Evolutionary conservation across 2,329 filamentous ascomycete species (phyloP), one percentile per base, ranked within the genome.

Genomic region (Colletotrichum eleusines): DNA sequence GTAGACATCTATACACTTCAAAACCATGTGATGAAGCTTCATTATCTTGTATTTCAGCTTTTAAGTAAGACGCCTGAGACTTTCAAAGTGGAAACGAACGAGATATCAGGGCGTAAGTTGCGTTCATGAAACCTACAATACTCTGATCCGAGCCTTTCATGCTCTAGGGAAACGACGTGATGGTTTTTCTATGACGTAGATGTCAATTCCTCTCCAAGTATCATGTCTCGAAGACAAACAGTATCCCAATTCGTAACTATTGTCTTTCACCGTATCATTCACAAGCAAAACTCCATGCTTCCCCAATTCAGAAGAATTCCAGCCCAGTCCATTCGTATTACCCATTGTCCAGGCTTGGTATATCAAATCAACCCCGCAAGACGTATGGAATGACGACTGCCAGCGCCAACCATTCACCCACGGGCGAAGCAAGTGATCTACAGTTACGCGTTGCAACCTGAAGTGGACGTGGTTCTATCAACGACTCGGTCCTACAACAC

Each of bases 351-450:
- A 33, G 20, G 50, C 33, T n/a, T n/a, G 53, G 6, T 11, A 16
- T 11, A 16, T 16, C 16, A 1, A 2, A 14, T 0, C 6, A 55
- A 28, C 12, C 1, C 5, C 3, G 7, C 5, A 5, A 23, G 14
- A 6, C 12, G 18, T 18, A 1, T 9, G n/a, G 1, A 18, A 26
- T 40, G 6, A 18, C 18, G 9, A 38, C 20, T 9, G n/a, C 18
- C 16, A 28, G 18, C 7, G 16, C 9, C 50, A 54, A 33, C 6
- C 5, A 4, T 6, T 3, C 9, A 18, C 18, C 11, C 5, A n/a
- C n/a, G n/a, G n/a, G 1, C 11, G 33, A 26, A 55, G 5, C 4
- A 18, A 16, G 33, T 18, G 53, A 23, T 26, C n/a, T 26, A 38
- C 12, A 16, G 1, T 23, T 18, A 55, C 14, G 5, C 5, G 1